Evolutionary conservation across 306 rosid species (phyloP), one percentile per base, ranked within the genome.

Genomic region (Vicia villosa): DNA sequence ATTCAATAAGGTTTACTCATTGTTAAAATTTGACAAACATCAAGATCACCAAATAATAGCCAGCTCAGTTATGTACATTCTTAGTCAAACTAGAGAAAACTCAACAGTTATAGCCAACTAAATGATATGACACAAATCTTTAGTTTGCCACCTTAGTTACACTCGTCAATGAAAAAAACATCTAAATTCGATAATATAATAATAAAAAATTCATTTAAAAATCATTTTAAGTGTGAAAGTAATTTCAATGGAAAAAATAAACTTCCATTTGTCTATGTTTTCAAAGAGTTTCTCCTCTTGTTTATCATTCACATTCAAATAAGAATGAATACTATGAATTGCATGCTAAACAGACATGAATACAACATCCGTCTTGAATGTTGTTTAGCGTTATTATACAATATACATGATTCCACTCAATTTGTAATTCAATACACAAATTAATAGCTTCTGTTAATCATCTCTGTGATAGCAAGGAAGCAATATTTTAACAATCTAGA

Each of bases 101-200:
- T 38, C 54, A 32, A 41, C 22, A 51, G 20, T 55, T 40, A 47
- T 34, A 59, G 66, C 68, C 50, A 71, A 77, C 43, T 22, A 50
- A 42, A 57, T 32, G 54, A 49, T 17, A 82, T 58, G 66, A 32
- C 26, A 64, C 67, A 63, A 51, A 56, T 63, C 74, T 21, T 57
- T 32, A 30, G 34, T 77, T 63, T 63, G 24, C 43, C 19, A 24
- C 50, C 64, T 58, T 50, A 65, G 45, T 66, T 65, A 65, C 30
- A 70, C 46, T 26, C 59, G 47, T 11, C 63, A 49, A 63, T 11
- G 5, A 13, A 36, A 43, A 52, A 59, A 67, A 17, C 10, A 42
- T 47, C 28, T 62, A 67, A 66, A 72, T 16, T 34, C 54, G 26
- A 52, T 60, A 43, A n/a, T n/a, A n/a, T n/a, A n/a, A 76, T 42